These are phyloP conservation scores for Cryptococcus sp. DNA, from an alignment of 1,284 basidiomycete species.

Conservation along the genomic window DNA sequence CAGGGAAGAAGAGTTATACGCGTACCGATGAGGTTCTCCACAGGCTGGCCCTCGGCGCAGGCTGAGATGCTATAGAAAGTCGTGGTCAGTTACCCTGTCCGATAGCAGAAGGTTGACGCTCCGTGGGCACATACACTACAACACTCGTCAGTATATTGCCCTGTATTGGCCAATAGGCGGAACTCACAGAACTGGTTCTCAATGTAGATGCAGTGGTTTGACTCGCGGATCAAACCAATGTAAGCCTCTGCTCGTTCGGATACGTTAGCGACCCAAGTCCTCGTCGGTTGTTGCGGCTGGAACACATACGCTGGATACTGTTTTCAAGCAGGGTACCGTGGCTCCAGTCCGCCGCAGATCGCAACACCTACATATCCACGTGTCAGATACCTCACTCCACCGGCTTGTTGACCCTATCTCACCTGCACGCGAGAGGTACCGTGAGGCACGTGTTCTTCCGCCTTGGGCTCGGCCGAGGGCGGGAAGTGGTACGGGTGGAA, in stretches of 20 bases:
- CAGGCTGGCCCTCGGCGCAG: constrained; percentile 58
- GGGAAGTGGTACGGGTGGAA: constrained; percentile 50
- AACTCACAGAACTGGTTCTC: constrained; percentile 89
- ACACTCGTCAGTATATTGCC: constrained; percentile 14
- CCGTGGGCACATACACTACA: not conserved
- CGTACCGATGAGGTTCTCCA: constrained; percentile 72
- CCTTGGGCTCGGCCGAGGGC: constrained; percentile 37
- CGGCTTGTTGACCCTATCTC: constrained; percentile 2
- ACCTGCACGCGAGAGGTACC: constrained; percentile 44
- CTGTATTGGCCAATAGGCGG: not conserved
- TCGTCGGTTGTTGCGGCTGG: constrained; percentile 1
- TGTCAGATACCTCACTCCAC: constrained; percentile 54
- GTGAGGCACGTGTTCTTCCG: constrained; percentile 38
- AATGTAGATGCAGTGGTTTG: constrained; percentile 85
- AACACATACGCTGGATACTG: constrained; percentile 70
- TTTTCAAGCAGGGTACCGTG: constrained; percentile 81
- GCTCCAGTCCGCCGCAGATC: constrained; percentile 86
- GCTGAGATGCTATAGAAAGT: constrained; percentile 63
- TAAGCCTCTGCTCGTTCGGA: constrained; percentile 54
- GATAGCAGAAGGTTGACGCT: not conserved
- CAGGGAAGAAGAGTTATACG: no score
- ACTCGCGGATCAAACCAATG: constrained; percentile 73
- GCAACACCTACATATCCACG: constrained; percentile 51
- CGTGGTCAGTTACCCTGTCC: not conserved
- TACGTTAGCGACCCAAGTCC: not conserved